phyloP scores from a whole-genome alignment of 352 stramenopile species.

The Globisporangium perplexum region DNA sequence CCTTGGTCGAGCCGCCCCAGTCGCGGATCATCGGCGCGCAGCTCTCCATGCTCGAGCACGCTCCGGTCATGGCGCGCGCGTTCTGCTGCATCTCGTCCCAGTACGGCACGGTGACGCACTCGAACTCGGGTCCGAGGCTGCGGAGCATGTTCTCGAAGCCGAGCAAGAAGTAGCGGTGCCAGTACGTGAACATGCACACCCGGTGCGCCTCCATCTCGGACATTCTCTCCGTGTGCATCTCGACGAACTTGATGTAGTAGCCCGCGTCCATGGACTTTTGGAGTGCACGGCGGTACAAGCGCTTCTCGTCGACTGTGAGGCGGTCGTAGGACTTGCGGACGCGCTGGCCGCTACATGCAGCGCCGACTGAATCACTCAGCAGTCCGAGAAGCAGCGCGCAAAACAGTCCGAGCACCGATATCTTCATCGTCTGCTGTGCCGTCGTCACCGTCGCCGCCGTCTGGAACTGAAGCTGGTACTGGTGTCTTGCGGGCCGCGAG shows the following conservation, averaged over 20 bases:
- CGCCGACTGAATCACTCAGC: background rate
- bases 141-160: conserved; percentile 87
- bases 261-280: conserved; percentile 73
- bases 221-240: conserved; percentile 86
- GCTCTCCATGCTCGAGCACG: conserved; percentile 64
- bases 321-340: conserved; percentile 76
- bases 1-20: conserved; percentile 51
- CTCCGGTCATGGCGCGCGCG: conserved; percentile 47
- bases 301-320: conserved; percentile 52
- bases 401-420: background rate
- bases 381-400: background rate
- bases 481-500: background rate
- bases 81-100: conserved; percentile 87
- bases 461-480: too few relatives aligned
- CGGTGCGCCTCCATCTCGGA: conserved; percentile 74
- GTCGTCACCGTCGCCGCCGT: too few relatives aligned
- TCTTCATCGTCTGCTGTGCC: background rate
- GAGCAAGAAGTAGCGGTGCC: conserved; percentile 75
- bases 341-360: conserved; percentile 47
- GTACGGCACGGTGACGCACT: conserved; percentile 85
- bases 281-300: conserved; percentile 69
- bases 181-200: conserved; percentile 88
- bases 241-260: conserved; percentile 84
- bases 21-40: conserved; percentile 72
- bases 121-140: conserved; percentile 67